These are phyloP conservation scores for Solanum hybrid DNA, from an alignment of 305 asterid species.

Conservation along the genomic window DNA sequence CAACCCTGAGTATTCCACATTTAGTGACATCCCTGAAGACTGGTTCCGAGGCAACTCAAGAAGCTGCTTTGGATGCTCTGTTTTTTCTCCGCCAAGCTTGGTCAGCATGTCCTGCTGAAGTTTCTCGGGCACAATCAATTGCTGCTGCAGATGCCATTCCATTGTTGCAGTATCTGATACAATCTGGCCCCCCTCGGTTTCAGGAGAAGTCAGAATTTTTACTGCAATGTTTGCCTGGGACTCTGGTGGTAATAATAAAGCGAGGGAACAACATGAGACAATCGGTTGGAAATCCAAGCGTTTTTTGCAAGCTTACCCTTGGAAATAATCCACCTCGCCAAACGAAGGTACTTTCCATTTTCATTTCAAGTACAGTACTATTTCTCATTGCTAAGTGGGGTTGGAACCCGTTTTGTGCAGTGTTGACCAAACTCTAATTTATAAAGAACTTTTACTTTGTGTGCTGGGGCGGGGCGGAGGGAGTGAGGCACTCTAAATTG, in stretches of 20 bases:
- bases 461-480: background rate
- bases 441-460: background rate
- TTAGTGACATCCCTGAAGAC: conserved; percentile 94
- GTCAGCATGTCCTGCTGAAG: conserved; percentile 99
- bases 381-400: background rate
- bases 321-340: conserved; percentile 82
- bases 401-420: background rate
- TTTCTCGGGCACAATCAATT: conserved; percentile 93
- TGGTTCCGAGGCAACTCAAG: conserved; percentile 96
- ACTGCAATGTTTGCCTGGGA: conserved; percentile 96
- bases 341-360: conserved; percentile 49
- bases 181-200: conserved; percentile 97
- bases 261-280: conserved; percentile 95
- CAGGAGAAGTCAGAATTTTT: conserved; percentile 97
- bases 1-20: conserved; percentile 95
- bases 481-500: background rate
- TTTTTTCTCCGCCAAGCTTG: conserved; percentile 97
- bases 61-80: conserved; percentile 95
- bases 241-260: conserved; percentile 81
- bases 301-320: conserved; percentile 90
- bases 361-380: background rate
- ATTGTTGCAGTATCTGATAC: conserved; percentile 88
- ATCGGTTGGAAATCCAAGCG: conserved; percentile 95
- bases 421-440: background rate
- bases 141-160: conserved; percentile 99